Conservation (phyloP, 495 filamentous ascomycete genomes). For the Hypoxylon subgilvum region DNA sequence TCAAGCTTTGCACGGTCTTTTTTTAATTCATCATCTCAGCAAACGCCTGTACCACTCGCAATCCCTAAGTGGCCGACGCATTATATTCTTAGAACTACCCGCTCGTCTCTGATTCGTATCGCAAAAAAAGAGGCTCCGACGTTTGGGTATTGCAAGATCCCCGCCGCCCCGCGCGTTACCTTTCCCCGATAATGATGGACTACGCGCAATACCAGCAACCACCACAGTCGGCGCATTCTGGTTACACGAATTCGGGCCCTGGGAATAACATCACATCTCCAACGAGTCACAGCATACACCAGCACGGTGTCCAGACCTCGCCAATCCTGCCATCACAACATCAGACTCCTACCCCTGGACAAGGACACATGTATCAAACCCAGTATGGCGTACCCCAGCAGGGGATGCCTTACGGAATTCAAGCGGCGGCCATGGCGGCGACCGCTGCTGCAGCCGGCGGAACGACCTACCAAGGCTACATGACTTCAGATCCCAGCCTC, state of each 20-base stretch:
- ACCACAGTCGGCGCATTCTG: constrained; percentile 62
- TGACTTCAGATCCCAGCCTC: constrained; percentile 60
- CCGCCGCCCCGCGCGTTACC: constrained; percentile 39
- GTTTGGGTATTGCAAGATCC: constrained; percentile 38
- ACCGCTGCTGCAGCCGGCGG: constrained; percentile 72
- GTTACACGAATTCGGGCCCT: constrained; percentile 60
- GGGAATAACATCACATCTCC: constrained; percentile 67
- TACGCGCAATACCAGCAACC: constrained; percentile 72
- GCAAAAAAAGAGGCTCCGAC: constrained; percentile 31
- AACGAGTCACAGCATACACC: constrained; percentile 60
- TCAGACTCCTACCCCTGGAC: constrained; percentile 58
- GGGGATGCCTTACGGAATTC: constrained; percentile 66
- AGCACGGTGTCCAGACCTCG: constrained; percentile 63
- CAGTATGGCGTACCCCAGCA: constrained; percentile 63
- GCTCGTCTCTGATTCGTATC: constrained; percentile 39
- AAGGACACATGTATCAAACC: constrained; percentile 65
- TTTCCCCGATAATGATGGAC: constrained; percentile 66
- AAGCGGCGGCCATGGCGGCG: constrained; percentile 72
- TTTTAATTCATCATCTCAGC: constrained; percentile 40
- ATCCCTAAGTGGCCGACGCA: constrained; percentile 31
- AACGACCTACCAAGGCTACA: constrained; percentile 58
- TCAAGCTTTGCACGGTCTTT: constrained; percentile 39
- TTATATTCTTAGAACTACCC: constrained; percentile 30
- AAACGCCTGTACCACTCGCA: constrained; percentile 31
- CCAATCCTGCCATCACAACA: constrained; percentile 68